These are phyloP conservation scores for Barnettozyma siamensis DNA, from an alignment of 805 yeast genomes.

Conservation along the genomic window DNA sequence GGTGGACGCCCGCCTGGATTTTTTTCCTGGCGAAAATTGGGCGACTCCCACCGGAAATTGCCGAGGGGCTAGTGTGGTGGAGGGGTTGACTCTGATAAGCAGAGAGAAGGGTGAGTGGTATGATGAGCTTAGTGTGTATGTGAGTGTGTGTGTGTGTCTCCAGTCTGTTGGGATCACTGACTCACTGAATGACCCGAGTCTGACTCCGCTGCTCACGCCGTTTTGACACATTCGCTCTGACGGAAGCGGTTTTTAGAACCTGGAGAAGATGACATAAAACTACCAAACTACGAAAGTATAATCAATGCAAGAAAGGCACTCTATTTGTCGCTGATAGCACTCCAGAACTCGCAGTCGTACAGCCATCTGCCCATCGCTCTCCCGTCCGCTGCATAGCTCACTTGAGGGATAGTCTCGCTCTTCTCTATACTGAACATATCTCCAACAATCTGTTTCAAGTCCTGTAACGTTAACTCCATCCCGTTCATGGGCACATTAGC, in stretches of 20 bases:
- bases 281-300: background rate
- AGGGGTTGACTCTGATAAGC: too few relatives aligned
- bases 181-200: background rate
- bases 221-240: background rate
- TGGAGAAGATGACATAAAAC: background rate
- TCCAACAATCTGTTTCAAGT: conserved; percentile 41
- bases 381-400: conserved; percentile 50
- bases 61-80: too few relatives aligned
- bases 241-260: background rate
- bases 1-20: too few relatives aligned
- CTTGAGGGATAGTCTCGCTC: conserved; percentile 34
- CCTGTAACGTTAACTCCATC: conserved; percentile 53
- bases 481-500: conserved; percentile 41
- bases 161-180: background rate
- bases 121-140: too few relatives aligned
- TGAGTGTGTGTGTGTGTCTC: too few relatives aligned
- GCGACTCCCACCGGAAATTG: too few relatives aligned
- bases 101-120: too few relatives aligned
- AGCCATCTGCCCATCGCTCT: conserved; percentile 46
- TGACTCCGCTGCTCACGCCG: background rate
- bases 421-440: conserved; percentile 47
- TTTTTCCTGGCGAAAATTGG: too few relatives aligned
- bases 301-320: background rate
- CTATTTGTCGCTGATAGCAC: conserved; percentile 35
- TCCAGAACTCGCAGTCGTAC: conserved; percentile 68